phyloP scores from a whole-genome alignment of 441 rosid species.

The Bruguiera hainesii region DNA sequence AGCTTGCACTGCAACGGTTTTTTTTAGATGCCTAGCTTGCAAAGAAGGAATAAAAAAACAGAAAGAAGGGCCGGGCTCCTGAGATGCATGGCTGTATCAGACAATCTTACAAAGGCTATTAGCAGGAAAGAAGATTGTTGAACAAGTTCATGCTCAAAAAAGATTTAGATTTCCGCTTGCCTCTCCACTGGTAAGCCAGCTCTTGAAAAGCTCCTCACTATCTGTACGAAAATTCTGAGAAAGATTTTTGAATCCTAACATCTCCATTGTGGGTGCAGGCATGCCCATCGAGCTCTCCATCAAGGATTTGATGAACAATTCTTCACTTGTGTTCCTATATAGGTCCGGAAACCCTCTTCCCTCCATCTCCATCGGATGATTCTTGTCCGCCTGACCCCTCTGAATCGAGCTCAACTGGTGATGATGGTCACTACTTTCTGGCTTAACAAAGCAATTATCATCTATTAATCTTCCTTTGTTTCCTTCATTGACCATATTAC shows the following conservation, averaged over 20 bases:
- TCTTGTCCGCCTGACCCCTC: constrained; percentile 25
- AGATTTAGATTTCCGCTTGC: constrained; percentile 31
- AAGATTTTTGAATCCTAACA: constrained; percentile 54
- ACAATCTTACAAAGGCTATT: background rate
- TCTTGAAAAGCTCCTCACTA: constrained; percentile 74
- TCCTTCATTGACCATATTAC: constrained; percentile 29
- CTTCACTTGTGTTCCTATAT: constrained; percentile 64
- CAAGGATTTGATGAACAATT: constrained; percentile 53
- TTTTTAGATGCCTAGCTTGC: background rate
- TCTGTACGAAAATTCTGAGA: constrained; percentile 52
- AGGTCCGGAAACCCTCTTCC: constrained; percentile 49
- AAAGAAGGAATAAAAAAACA: background rate
- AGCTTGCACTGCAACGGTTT: no score
- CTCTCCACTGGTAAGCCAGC: constrained; percentile 79
- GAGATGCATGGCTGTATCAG: background rate
- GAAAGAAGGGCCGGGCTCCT: background rate
- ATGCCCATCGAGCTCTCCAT: constrained; percentile 58
- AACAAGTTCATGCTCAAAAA: no score
- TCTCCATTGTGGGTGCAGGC: constrained; percentile 56
- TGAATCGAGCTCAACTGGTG: constrained; percentile 10
- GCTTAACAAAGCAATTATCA: constrained; percentile 14
- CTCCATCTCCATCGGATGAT: constrained; percentile 32
- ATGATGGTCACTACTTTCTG: constrained; percentile 19
- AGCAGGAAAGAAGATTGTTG: background rate
- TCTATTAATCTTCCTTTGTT: constrained; percentile 10